phyloP scores from a whole-genome alignment of 352 stramenopile genomes.

The Pythium plurisporium region DNA sequence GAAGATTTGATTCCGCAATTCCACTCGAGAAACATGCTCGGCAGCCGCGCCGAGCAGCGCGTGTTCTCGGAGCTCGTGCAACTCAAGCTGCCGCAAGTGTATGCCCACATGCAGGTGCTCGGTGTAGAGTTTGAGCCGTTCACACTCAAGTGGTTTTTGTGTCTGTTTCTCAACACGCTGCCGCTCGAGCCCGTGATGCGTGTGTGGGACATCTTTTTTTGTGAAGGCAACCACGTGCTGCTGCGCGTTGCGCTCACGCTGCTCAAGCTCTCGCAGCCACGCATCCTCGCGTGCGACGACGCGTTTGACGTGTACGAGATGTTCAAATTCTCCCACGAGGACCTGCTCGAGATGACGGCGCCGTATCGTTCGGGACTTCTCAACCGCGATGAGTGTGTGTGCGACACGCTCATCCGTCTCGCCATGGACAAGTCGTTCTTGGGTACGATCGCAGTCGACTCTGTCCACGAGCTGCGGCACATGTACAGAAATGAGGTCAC shows the following conservation, averaged over 20 bases:
- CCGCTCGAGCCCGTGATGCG: constrained; percentile 85
- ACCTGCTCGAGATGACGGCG: constrained; percentile 47
- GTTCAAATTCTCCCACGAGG: constrained; percentile 72
- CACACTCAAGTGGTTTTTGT: constrained; percentile 92
- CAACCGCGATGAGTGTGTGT: constrained; percentile 79
- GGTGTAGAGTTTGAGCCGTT: constrained; percentile 86
- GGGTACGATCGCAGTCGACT: constrained; percentile 67
- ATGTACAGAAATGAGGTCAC: constrained; percentile 63
- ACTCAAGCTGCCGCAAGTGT: constrained; percentile 77
- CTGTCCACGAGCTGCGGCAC: constrained; percentile 64
- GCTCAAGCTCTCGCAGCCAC: constrained; percentile 72
- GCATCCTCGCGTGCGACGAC: constrained; percentile 70
- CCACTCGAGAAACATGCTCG: constrained; percentile 86
- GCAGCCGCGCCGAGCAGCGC: constrained; percentile 85
- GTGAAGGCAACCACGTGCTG: constrained; percentile 86
- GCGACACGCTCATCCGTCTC: constrained; percentile 73
- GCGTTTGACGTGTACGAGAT: constrained; percentile 80
- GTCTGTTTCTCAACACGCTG: constrained; percentile 90
- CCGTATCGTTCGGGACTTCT: constrained; percentile 53
- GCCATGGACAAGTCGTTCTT: constrained; percentile 83
- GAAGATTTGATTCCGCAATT: constrained; percentile 89
- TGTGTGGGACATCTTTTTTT: constrained; percentile 90
- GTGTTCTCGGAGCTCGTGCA: constrained; percentile 85
- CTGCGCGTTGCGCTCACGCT: constrained; percentile 80
- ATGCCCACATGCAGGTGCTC: constrained; percentile 60